Conservation (phyloP, 805 yeast genomes). For the Candida sphagnicola region DNA sequence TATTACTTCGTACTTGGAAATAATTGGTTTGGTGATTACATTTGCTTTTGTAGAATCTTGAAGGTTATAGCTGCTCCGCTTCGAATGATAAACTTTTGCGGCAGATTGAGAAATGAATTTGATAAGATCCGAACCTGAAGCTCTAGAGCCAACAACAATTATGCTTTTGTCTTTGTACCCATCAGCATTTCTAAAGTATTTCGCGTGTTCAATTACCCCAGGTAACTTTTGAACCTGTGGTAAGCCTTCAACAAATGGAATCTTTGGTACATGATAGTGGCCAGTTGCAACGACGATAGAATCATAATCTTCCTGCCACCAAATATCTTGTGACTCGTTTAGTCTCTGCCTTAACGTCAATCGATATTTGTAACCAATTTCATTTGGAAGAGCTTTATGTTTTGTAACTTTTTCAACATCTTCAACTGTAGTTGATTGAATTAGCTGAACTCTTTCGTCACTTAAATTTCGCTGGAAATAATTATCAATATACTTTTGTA, state of each 20-base stretch:
- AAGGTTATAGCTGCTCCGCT: constrained; percentile 12
- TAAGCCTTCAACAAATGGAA: constrained; percentile 42
- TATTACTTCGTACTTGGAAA: constrained; percentile 15
- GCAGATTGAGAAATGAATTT: constrained; percentile 21
- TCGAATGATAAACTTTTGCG: constrained; percentile 24
- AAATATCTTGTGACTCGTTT: constrained; percentile 21
- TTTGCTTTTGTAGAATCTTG: constrained; percentile 8
- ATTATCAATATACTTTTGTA: constrained; percentile 23
- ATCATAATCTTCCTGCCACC: constrained; percentile 39
- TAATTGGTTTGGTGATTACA: constrained; percentile 21
- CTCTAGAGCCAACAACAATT: constrained; percentile 17
- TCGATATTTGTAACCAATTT: constrained; percentile 12
- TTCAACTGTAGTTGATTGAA: constrained; percentile 35
- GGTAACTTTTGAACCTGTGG: constrained; percentile 26
- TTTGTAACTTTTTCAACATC: constrained; percentile 20
- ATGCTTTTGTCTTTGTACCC: constrained; percentile 32
- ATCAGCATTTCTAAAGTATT: constrained; percentile 32
- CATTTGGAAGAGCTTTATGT: constrained; percentile 1
- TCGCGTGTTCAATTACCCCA: constrained; percentile 39
- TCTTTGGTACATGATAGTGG: constrained; percentile 44
- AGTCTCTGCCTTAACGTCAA: constrained; percentile 16
- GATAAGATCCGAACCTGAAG: constrained; percentile 26
- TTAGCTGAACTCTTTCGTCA: constrained; percentile 19
- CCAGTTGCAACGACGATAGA: constrained; percentile 44
- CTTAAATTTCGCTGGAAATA: constrained; percentile 20